These are phyloP conservation scores for Pseudocercospora crystallina DNA, from an alignment of 2,329 filamentous ascomycete species.

Conservation along the genomic window DNA sequence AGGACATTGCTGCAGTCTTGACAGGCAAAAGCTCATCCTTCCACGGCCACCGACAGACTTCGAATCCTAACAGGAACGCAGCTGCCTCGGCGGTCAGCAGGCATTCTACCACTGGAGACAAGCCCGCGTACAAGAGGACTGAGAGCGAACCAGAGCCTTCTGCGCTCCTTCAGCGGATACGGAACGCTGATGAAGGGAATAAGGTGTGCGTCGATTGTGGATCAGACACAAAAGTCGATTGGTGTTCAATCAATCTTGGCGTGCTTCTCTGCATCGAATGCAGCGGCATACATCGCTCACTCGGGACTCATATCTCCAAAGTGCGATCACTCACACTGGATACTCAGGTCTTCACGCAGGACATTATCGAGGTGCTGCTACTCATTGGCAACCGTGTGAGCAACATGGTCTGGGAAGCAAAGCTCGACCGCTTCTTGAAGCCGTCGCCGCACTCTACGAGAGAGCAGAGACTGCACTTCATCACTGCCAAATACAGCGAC, in stretches of 20 bases:
- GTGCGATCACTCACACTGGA: slow-evolving; percentile 92
- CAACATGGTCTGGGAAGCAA: slow-evolving; percentile 96
- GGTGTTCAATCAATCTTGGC: slow-evolving; percentile 97
- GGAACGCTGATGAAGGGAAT: slow-evolving; percentile 89
- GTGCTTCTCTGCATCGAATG: slow-evolving; percentile 98
- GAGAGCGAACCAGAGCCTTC: slow-evolving; percentile 73
- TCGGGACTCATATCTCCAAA: slow-evolving; percentile 97
- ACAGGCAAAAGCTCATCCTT: slow-evolving; percentile 86
- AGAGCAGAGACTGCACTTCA: slow-evolving; percentile 90
- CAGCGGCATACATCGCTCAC: slow-evolving; percentile 91
- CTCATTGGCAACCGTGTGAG: slow-evolving; percentile 91
- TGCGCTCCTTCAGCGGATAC: slow-evolving; percentile 80
- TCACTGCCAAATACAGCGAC: slow-evolving; percentile 92
- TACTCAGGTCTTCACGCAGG: slow-evolving; percentile 91
- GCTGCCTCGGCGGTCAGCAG: slow-evolving; percentile 64
- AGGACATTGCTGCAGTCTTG: slow-evolving; percentile 88
- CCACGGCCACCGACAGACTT: slow-evolving; percentile 54
- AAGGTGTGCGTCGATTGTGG: slow-evolving; percentile 92
- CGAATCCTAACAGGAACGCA: slow-evolving; percentile 43
- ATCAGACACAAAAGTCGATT: slow-evolving; percentile 89
- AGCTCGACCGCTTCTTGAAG: slow-evolving; percentile 70
- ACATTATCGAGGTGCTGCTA: slow-evolving; percentile 91
- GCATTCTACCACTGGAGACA: slow-evolving; percentile 86
- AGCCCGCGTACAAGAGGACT: slow-evolving; percentile 70
- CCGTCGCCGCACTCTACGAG: slow-evolving; percentile 75